Percentiles rank a stretch among this genome's conserved stretches.
Conservation (phyloP, 805 yeast species). For the Hanseniaspora osmophila region DNA sequence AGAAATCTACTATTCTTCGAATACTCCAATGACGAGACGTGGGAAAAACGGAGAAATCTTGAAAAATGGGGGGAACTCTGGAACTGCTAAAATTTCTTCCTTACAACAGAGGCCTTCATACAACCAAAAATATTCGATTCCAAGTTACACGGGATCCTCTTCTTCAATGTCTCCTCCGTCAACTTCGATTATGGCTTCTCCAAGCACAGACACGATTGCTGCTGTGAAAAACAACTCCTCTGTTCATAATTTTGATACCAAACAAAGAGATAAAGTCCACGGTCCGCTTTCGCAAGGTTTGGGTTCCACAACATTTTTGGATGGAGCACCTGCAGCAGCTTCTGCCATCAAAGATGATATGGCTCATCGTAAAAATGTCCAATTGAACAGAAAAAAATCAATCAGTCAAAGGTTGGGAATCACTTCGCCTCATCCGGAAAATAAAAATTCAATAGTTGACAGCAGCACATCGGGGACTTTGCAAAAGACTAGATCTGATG, state of each 20-base stretch:
- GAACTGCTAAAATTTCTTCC: constrained; percentile 3
- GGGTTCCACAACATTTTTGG: constrained; percentile 83
- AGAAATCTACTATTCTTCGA: constrained; percentile 15
- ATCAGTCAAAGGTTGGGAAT: constrained; percentile 48
- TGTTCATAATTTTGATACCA: constrained; percentile 58
- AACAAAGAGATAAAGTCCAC: constrained; percentile 54
- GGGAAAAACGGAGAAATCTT: constrained; percentile 3
- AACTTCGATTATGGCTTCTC: neutral
- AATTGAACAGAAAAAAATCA: constrained; percentile 70
- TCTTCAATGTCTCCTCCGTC: constrained; percentile 4
- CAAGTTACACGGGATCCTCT: constrained; percentile 1
- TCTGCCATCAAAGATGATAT: constrained; percentile 28
- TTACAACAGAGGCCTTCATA: neutral
- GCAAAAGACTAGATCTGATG: constrained; percentile 2
- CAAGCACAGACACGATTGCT: constrained; percentile 15
- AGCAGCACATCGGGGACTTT: constrained; percentile 7
- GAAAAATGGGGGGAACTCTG: constrained; percentile 3
- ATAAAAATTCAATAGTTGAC: constrained; percentile 6
- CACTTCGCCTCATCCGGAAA: constrained; percentile 17
- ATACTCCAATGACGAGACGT: constrained; percentile 9
- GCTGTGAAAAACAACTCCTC: constrained; percentile 37
- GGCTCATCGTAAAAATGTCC: constrained; percentile 19
- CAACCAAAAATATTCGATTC: too few species aligned
- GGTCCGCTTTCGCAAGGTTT: constrained; percentile 80
- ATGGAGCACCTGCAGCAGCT: constrained; percentile 84